These are phyloP conservation scores for Sicyos edulis DNA, from an alignment of 306 rosid genomes.

Conservation along the genomic window DNA sequence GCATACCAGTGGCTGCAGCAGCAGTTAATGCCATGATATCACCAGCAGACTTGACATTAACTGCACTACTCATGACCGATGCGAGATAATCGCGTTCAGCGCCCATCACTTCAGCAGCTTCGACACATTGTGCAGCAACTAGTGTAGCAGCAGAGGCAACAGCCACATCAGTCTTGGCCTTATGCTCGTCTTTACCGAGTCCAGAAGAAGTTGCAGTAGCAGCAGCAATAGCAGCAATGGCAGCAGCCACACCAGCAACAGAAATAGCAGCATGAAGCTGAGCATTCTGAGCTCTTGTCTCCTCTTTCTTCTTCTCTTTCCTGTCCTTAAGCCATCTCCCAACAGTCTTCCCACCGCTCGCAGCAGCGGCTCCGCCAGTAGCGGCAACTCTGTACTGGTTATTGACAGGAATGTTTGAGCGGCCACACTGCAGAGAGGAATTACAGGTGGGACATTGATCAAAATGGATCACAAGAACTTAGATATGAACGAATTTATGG, in stretches of 20 bases:
- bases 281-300: slow-evolving; percentile 80
- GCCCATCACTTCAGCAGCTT: slow-evolving; percentile 85
- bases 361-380: slow-evolving; percentile 22
- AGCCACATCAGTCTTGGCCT: slow-evolving; percentile 74
- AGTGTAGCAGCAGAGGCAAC: slow-evolving; percentile 90
- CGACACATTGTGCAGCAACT: slow-evolving; percentile 92
- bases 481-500: slow-evolving; percentile 9
- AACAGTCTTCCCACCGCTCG: slow-evolving; percentile 64
- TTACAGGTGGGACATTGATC: slow-evolving; percentile 17
- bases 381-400: slow-evolving; percentile 34
- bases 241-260: slow-evolving; percentile 85
- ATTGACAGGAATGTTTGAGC: slow-evolving; percentile 35
- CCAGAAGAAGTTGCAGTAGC: slow-evolving; percentile 76
- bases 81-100: slow-evolving; percentile 84
- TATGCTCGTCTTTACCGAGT: slow-evolving; percentile 55
- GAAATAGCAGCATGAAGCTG: slow-evolving; percentile 91
- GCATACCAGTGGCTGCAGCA: slow-evolving; percentile 57
- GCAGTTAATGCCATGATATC: slow-evolving; percentile 87
- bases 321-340: slow-evolving; percentile 93
- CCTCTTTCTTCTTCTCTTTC: slow-evolving; percentile 92
- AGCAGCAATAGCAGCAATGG: slow-evolving; percentile 72
- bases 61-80: slow-evolving; percentile 72
- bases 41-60: slow-evolving; percentile 82
- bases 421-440: slow-evolving; percentile 45
- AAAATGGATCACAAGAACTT: slow-evolving; percentile 14